Evolutionary conservation across 2,329 filamentous ascomycete species (phyloP).

Genomic region (Harringtonia lauricola): DNA sequence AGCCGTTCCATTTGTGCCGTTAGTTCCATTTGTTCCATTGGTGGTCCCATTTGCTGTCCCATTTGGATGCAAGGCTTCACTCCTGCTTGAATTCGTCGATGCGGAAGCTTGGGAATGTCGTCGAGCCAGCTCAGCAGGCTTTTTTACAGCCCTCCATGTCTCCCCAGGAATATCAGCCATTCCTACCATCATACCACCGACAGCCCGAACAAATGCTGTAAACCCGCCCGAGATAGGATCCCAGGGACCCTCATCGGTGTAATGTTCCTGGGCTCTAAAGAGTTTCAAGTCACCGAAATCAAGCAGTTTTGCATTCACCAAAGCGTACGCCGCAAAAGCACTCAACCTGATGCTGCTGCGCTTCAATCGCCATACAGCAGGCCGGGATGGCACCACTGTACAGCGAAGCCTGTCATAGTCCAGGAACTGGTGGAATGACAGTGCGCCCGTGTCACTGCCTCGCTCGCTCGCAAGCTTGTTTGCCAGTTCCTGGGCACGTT

Average conservation of each 20-base stretch:
- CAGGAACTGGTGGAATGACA: slow-evolving; percentile 60
- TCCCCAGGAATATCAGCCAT: slow-evolving; percentile 29
- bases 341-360: slow-evolving; percentile 58
- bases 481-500: slow-evolving; percentile 1
- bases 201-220: slow-evolving; percentile 64
- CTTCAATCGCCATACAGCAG: slow-evolving; percentile 66
- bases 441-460: slow-evolving; percentile 45
- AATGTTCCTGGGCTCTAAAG: slow-evolving; percentile 54
- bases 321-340: slow-evolving; percentile 62
- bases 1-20: too few relatives aligned
- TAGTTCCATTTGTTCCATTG: too few relatives aligned
- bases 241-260: slow-evolving; percentile 65
- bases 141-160: too few relatives aligned
- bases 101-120: too few relatives aligned
- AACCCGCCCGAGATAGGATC: slow-evolving; percentile 75
- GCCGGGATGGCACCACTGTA: slow-evolving; percentile 52
- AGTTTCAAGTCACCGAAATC: slow-evolving; percentile 64
- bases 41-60: too few relatives aligned
- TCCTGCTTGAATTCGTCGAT: too few relatives aligned
- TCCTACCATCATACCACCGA: slow-evolving; percentile 69
- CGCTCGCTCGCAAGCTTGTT: slow-evolving; percentile 50
- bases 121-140: too few relatives aligned
- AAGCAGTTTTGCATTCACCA: slow-evolving; percentile 44
- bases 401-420: slow-evolving; percentile 57
- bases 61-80: too few relatives aligned